phyloP scores from a whole-genome alignment of 1,284 basidiomycete genomes.

The Cryptococcus neoformans region DNA sequence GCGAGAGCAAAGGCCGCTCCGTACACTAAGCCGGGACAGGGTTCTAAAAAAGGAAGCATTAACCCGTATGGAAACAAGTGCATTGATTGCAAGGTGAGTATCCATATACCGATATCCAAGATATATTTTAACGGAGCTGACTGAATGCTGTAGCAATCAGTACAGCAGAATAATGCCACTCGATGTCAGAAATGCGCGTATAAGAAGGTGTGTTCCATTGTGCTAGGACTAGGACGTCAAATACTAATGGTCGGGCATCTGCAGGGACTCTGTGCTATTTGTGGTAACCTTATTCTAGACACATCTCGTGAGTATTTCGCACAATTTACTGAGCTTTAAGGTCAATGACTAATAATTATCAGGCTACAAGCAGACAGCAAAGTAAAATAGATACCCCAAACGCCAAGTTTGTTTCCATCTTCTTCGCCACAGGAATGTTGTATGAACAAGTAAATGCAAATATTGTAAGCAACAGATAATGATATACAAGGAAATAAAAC shows the following conservation, averaged over 20 bases:
- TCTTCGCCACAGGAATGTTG: neutral
- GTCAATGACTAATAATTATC: constrained; percentile 2
- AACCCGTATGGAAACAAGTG: constrained; percentile 49
- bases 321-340: neutral
- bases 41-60: constrained; percentile 24
- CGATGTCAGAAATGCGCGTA: constrained; percentile 50
- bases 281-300: constrained; percentile 46
- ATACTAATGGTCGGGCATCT: neutral
- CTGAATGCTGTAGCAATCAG: constrained; percentile 22
- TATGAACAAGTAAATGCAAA: constrained; percentile 1
- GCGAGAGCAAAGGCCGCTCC: constrained; percentile 37
- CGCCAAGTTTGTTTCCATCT: neutral
- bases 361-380: constrained; percentile 43
- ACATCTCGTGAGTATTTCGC: constrained; percentile 26
- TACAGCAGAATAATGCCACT: constrained; percentile 44
- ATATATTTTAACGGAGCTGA: no score
- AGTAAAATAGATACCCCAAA: constrained; percentile 14
- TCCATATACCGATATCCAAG: neutral
- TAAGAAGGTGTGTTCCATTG: constrained; percentile 38
- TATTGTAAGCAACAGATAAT: neutral
- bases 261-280: constrained; percentile 47
- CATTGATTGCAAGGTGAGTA: constrained; percentile 47
- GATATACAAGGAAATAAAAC: neutral
- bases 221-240: neutral
- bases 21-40: constrained; percentile 34